Percentiles rank a stretch among this genome's conserved stretches.
Conservation (phyloP, 768 basidiomycete species). For the Russula olivacea region DNA sequence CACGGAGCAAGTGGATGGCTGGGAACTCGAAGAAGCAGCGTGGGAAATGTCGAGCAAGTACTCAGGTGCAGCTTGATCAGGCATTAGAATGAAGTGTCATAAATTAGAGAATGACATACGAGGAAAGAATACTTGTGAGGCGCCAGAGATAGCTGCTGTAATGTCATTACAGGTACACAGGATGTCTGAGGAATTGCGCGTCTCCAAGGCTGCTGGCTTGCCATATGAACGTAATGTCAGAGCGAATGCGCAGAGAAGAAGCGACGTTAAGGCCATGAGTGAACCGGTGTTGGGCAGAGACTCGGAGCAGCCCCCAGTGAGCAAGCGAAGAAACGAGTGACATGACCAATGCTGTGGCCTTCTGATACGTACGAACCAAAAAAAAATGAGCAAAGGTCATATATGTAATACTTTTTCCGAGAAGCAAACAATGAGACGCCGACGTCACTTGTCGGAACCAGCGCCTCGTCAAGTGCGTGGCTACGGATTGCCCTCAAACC, state of each 20-base stretch:
- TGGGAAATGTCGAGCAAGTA: conserved; percentile 12
- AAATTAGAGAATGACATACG: background rate
- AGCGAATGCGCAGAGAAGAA: background rate
- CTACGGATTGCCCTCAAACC: too few relatives aligned
- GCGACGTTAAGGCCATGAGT: background rate
- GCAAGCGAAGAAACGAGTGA: background rate
- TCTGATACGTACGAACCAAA: too few relatives aligned
- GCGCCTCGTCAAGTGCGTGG: too few relatives aligned
- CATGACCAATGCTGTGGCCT: too few relatives aligned
- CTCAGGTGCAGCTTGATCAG: conserved; percentile 10
- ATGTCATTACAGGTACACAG: background rate
- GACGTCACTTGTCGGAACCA: too few relatives aligned
- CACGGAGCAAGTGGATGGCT: conserved; percentile 19
- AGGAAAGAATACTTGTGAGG: conserved; percentile 3
- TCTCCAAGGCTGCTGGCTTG: background rate
- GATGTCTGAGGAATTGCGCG: background rate
- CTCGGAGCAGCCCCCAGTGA: too few relatives aligned
- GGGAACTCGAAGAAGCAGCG: conserved; percentile 4
- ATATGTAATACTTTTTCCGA: too few relatives aligned
- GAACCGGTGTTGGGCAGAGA: background rate
- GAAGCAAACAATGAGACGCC: too few relatives aligned
- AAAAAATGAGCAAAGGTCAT: too few relatives aligned
- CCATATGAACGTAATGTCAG: background rate
- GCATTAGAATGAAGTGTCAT: background rate
- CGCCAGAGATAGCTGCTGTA: background rate